These are phyloP conservation scores for Prosopis cineraria DNA, from an alignment of 306 rosid species.

Conservation along the genomic window DNA sequence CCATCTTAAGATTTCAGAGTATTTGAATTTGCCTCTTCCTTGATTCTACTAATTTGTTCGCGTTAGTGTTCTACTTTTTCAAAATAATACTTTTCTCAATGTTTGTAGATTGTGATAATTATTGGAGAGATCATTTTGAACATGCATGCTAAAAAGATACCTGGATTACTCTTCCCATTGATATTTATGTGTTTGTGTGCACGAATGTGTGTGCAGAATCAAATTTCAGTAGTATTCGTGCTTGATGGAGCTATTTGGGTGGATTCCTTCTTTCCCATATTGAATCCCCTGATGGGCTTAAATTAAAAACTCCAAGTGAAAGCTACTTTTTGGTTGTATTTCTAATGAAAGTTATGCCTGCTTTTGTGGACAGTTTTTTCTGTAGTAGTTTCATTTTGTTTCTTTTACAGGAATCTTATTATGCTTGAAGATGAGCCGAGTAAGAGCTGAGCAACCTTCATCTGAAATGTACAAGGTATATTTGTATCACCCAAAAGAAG, in stretches of 20 bases:
- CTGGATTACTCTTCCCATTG: background rate
- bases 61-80: background rate
- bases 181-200: background rate
- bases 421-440: constrained; percentile 86
- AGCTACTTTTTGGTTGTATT: background rate
- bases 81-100: background rate
- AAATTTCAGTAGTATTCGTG: background rate
- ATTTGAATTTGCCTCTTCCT: background rate
- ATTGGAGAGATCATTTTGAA: constrained; percentile 6
- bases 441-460: constrained; percentile 88
- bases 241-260: background rate
- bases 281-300: constrained; percentile 8
- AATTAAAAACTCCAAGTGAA: constrained; percentile 9
- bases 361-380: constrained; percentile 21
- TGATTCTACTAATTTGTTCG: background rate
- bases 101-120: background rate
- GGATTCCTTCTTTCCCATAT: background rate
- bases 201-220: background rate
- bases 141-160: background rate
- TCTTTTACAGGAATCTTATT: constrained; percentile 61
- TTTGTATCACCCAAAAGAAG: background rate
- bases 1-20: background rate
- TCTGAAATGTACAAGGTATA: constrained; percentile 88
- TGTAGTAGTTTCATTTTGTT: background rate
- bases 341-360: constrained; percentile 14